Percentiles rank a stretch among this genome's conserved stretches.
Evolutionary conservation across 768 basidiomycete genomes (phyloP).

Genomic region (Serendipita sp.): DNA sequence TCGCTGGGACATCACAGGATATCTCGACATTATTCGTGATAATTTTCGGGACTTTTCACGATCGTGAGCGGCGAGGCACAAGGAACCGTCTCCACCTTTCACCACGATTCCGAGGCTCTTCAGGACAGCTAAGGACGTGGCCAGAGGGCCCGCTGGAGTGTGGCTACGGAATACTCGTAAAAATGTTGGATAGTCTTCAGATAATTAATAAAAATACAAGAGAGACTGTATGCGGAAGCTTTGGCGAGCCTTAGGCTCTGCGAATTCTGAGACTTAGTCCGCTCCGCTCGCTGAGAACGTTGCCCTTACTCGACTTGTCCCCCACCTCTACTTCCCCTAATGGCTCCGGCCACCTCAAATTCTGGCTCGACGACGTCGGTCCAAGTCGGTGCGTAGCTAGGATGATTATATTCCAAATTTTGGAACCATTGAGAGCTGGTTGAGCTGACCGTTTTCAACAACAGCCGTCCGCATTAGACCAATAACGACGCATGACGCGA

Average conservation of each 20-base stretch:
- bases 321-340: not conserved
- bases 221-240: no score
- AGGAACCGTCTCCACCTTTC: no score
- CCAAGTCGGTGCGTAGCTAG: conserved; percentile 67
- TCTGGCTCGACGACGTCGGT: conserved; percentile 49
- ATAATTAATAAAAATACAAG: no score
- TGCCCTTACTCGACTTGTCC: not conserved
- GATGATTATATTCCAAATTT: not conserved
- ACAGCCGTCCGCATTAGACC: conserved; percentile 83
- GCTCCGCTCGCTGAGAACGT: no score
- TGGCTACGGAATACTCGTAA: no score
- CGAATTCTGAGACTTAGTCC: not conserved
- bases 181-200: no score
- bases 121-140: no score
- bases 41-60: not conserved
- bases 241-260: not conserved
- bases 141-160: no score
- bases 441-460: not conserved
- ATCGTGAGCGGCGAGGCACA: not conserved
- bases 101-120: no score
- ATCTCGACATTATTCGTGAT: conserved; percentile 1
- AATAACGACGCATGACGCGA: conserved; percentile 63
- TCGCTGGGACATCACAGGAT: not conserved
- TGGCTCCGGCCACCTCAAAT: not conserved
- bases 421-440: conserved; percentile 4